Evolutionary conservation across 2,329 filamentous ascomycete genomes (phyloP).

Genomic region (Fusarium clavum): DNA sequence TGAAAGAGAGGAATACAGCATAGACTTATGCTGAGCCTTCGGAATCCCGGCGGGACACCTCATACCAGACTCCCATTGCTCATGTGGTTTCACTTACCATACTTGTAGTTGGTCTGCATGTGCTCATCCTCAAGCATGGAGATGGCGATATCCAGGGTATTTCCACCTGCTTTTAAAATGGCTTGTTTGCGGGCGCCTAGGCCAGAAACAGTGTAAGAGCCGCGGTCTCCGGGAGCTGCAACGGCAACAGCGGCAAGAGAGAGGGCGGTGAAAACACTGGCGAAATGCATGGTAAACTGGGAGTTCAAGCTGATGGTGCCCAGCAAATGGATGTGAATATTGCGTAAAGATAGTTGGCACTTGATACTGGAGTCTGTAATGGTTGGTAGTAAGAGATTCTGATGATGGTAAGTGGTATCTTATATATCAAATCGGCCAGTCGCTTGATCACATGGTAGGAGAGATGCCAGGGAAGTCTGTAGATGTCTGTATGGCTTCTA

Average conservation of each 20-base stretch:
- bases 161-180: background rate
- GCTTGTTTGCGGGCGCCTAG: background rate
- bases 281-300: background rate
- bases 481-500: background rate
- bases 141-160: background rate
- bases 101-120: background rate
- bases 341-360: background rate
- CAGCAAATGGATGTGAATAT: background rate
- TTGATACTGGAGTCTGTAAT: background rate
- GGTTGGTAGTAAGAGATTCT: background rate
- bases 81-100: background rate
- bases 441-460: background rate
- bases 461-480: background rate
- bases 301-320: background rate
- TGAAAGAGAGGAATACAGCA: too few species aligned
- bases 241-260: background rate
- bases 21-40: too few species aligned
- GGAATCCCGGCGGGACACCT: too few species aligned
- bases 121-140: conserved; percentile 2
- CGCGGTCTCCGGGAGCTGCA: background rate
- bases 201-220: background rate
- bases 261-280: background rate
- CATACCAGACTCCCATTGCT: too few species aligned
- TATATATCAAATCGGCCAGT: background rate
- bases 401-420: background rate